phyloP scores from a whole-genome alignment of 2,329 filamentous ascomycete genomes.

The Penicillium vulpinum region DNA sequence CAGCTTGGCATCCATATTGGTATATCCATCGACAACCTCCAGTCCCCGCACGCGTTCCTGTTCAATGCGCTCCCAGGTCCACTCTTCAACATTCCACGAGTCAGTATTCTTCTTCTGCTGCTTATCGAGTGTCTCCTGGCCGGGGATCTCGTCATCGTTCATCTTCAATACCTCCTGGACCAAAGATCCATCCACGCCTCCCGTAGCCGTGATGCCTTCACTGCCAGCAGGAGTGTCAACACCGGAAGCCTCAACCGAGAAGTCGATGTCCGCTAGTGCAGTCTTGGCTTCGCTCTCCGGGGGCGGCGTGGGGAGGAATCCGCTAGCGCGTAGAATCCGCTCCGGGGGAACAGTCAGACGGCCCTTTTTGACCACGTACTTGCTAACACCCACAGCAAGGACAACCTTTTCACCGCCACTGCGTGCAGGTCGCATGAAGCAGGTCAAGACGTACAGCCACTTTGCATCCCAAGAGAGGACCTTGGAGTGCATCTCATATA shows the following conservation, averaged over 20 bases:
- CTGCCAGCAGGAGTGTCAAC: slow-evolving; percentile 34
- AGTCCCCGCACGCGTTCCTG: slow-evolving; percentile 57
- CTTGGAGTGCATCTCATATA: slow-evolving; percentile 72
- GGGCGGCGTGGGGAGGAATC: slow-evolving; percentile 72
- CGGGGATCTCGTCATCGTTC: slow-evolving; percentile 31
- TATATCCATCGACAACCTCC: slow-evolving; percentile 56
- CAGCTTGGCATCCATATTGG: slow-evolving; percentile 52
- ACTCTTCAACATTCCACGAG: slow-evolving; percentile 45
- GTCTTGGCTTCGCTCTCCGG: slow-evolving; percentile 48
- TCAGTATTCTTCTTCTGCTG: slow-evolving; percentile 34
- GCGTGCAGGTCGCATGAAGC: slow-evolving; percentile 62
- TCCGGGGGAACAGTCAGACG: slow-evolving; percentile 83
- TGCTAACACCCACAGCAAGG: slow-evolving; percentile 70
- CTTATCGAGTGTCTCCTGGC: slow-evolving; percentile 30
- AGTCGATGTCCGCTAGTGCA: slow-evolving; percentile 18
- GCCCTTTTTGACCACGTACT: slow-evolving; percentile 81
- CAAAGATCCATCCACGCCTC: slow-evolving; percentile 37
- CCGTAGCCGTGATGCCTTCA: slow-evolving; percentile 36
- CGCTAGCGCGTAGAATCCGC: slow-evolving; percentile 68
- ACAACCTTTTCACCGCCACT: slow-evolving; percentile 60
- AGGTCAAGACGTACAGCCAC: slow-evolving; percentile 75
- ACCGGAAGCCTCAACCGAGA: slow-evolving; percentile 28
- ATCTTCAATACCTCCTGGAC: slow-evolving; percentile 40
- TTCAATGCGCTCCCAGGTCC: slow-evolving; percentile 64
- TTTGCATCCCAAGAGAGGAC: slow-evolving; percentile 76